Conservation (phyloP, 495 filamentous ascomycete species). For the Xylaria grammica region DNA sequence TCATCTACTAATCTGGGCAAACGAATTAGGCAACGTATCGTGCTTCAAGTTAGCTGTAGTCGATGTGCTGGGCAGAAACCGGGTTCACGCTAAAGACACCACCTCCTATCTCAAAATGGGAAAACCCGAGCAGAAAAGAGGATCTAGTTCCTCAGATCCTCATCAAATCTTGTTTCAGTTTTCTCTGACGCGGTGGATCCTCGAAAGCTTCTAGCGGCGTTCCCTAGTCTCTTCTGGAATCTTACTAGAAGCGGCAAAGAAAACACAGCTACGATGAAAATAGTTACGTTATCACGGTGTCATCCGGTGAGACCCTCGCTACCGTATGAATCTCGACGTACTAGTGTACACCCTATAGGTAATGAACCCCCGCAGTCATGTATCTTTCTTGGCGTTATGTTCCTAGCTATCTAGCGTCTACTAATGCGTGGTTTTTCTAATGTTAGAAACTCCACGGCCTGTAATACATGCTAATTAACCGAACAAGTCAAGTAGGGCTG, state of each 20-base stretch:
- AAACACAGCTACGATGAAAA: not conserved
- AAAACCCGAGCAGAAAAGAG: constrained; percentile 1
- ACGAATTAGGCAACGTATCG: not conserved
- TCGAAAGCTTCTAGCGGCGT: constrained; percentile 6
- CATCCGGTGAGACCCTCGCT: not conserved
- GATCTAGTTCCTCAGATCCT: constrained; percentile 15
- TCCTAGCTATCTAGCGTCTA: constrained; percentile 2
- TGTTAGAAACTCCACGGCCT: constrained; percentile 13
- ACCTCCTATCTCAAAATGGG: constrained; percentile 8
- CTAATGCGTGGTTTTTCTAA: constrained; percentile 27
- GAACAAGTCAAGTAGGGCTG: not conserved
- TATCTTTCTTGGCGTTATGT: not conserved
- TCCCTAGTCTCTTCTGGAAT: constrained; percentile 18
- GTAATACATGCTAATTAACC: not conserved
- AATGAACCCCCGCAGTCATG: constrained; percentile 11
- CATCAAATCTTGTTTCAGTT: constrained; percentile 19
- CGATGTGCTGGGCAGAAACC: too few species aligned
- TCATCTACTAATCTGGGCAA: too few species aligned
- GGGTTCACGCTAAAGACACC: not conserved
- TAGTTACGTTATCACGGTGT: not conserved
- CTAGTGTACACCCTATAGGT: not conserved
- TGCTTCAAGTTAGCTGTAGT: too few species aligned
- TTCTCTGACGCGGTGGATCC: constrained; percentile 2
- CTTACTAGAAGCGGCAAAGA: constrained; percentile 3
- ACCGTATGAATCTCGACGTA: not conserved